Evolutionary conservation across 2,329 filamentous ascomycete genomes (phyloP), one percentile per base, ranked within the genome.

Genomic region (Epichloe hybrida): DNA sequence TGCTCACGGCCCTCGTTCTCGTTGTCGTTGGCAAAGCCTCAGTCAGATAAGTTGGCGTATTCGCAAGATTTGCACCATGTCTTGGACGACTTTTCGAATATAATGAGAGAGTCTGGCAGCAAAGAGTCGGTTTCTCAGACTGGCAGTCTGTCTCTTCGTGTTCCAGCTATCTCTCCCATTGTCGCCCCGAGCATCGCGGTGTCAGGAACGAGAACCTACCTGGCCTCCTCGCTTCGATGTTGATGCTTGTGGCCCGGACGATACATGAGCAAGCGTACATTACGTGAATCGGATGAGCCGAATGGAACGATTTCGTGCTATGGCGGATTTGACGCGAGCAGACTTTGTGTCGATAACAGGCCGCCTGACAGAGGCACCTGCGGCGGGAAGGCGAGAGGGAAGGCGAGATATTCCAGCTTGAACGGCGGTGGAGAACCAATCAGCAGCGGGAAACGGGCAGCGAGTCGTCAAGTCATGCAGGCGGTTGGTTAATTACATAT

Each of bases 221-320:
- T 21, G 21, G 21, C 21, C 4, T 21, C 21, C 21, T 2, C 58
- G 59, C 3, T 74, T 78, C 35, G 66, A 74, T 11, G 71, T 80
- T 36, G 67, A 71, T 50, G 62, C 68, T 9, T 71, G 71, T 0
- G 65, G 68, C 12, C 71, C 74, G 0, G 74, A 76, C 27, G 68
- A 73, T 15, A 4, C 21, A 21, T 23, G 4, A 23, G 21, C 21
- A 69, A 74, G 36, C 74, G 79, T 23, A 53, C 61, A 68, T 21
- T 53, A 51, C 21, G 49, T 54, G 21, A 43, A 51, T 31, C 45
- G 39, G 52, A 5, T 50, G 51, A 11, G 23, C 17, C 44, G 4
- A 54, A 54, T 1, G 42, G 50, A 4, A 34, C 38, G 5, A 17
- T 31, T 21, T 36, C 39, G n/a, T 49, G 38, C 27, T 15, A 42